A percentile compares a stretch with the other conserved stretches of the same genome.
Conservation (phyloP, 768 basidiomycete species). For the Holtermanniella nyarrowii region DNA sequence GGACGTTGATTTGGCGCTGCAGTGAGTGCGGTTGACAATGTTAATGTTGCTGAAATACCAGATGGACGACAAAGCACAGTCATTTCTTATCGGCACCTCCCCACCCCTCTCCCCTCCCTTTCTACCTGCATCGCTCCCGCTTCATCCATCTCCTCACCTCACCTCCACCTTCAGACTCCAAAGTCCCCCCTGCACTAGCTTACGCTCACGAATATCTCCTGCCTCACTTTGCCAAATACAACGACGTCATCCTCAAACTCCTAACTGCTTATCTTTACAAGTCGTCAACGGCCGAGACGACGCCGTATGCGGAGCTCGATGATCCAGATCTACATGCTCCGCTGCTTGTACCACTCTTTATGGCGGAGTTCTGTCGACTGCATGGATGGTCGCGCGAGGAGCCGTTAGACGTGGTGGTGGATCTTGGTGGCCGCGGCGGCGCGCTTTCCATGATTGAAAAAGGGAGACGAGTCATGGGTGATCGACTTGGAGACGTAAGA, state of each 20-base stretch:
- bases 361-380: slow-evolving; percentile 76
- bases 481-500: slow-evolving; percentile 85
- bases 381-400: slow-evolving; percentile 82
- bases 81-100: slow-evolving; percentile 51
- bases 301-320: slow-evolving; percentile 66
- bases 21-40: slow-evolving; percentile 45
- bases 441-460: slow-evolving; percentile 88
- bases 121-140: slow-evolving; percentile 79
- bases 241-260: slow-evolving; percentile 29
- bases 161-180: slow-evolving; percentile 46
- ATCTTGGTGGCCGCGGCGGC: slow-evolving; percentile 75
- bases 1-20: slow-evolving; percentile 54
- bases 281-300: slow-evolving; percentile 50
- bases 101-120: slow-evolving; percentile 73
- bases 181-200: slow-evolving; percentile 55
- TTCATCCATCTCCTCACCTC: slow-evolving; percentile 65
- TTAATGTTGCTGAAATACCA: slow-evolving; percentile 34
- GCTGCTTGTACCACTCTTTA: slow-evolving; percentile 63
- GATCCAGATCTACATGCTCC: slow-evolving; percentile 56
- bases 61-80: slow-evolving; percentile 66
- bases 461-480: slow-evolving; percentile 83
- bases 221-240: slow-evolving; percentile 53
- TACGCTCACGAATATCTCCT: slow-evolving; percentile 58
- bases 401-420: slow-evolving; percentile 77
- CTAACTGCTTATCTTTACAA: slow-evolving; percentile 25